phyloP scores from a whole-genome alignment of 306 rosid genomes.

The Cucurbita moschata region DNA sequence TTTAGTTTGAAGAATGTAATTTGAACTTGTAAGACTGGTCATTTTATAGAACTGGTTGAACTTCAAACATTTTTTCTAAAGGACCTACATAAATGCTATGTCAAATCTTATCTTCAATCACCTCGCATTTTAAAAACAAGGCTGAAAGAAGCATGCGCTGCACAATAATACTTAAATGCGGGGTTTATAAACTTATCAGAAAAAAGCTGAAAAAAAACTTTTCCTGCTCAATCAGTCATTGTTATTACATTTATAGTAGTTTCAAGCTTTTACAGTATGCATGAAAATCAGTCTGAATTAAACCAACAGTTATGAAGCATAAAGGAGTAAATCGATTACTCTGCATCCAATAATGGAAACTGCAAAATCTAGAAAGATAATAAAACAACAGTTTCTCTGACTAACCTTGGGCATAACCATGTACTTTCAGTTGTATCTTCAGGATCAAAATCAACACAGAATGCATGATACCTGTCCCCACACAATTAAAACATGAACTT shows the following conservation, averaged over 20 bases:
- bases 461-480: conserved; percentile 84
- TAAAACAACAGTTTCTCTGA: neutral
- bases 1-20: neutral
- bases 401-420: conserved; percentile 97
- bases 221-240: neutral
- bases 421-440: conserved; percentile 63
- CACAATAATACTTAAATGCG: neutral
- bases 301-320: neutral
- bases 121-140: neutral
- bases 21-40: conserved; percentile 5
- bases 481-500: conserved; percentile 15
- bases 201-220: neutral
- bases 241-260: neutral
- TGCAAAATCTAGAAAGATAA: neutral
- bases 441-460: conserved; percentile 90
- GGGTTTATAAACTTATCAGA: neutral
- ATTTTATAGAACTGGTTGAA: neutral
- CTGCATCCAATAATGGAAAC: neutral
- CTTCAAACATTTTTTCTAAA: neutral
- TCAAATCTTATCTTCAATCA: neutral
- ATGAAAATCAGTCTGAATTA: neutral
- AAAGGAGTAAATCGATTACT: neutral
- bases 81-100: neutral
- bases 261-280: neutral
- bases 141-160: neutral